phyloP scores from a whole-genome alignment of 2,329 filamentous ascomycete genomes.

The Colletotrichum tamarilloi region DNA sequence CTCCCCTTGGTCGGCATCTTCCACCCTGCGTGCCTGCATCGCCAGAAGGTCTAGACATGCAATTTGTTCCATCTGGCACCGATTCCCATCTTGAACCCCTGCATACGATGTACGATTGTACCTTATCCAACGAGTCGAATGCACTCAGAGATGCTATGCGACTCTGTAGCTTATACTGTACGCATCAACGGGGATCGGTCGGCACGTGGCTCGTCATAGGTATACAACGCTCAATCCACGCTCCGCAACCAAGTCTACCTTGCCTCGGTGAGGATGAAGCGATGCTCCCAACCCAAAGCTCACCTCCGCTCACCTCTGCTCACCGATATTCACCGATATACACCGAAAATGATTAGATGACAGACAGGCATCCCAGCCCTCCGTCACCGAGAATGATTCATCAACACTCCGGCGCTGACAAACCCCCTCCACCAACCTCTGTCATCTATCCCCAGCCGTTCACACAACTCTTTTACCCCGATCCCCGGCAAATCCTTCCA shows the following conservation, averaged over 20 bases:
- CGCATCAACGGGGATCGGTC: neutral
- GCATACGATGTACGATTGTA: neutral
- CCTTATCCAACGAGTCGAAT: neutral
- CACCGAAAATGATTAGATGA: neutral
- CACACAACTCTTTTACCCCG: neutral
- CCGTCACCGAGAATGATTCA: neutral
- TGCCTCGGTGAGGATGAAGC: neutral
- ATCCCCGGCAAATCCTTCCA: neutral
- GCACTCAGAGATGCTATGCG: neutral
- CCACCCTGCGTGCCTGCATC: constrained; percentile 6
- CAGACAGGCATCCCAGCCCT: neutral
- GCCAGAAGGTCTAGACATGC: neutral
- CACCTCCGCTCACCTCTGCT: neutral
- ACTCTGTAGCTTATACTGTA: neutral
- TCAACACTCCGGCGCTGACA: neutral
- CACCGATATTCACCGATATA: constrained; percentile 3
- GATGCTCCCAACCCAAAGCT: too few species aligned
- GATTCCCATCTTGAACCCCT: neutral
- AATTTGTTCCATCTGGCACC: neutral
- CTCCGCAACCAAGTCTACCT: neutral
- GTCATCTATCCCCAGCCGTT: neutral
- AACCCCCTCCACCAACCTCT: neutral
- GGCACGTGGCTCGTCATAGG: neutral
- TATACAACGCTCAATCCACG: neutral
- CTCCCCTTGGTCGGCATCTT: constrained; percentile 22